Conservation (phyloP, 208 protist species). For the Leishmania arabica region DNA sequence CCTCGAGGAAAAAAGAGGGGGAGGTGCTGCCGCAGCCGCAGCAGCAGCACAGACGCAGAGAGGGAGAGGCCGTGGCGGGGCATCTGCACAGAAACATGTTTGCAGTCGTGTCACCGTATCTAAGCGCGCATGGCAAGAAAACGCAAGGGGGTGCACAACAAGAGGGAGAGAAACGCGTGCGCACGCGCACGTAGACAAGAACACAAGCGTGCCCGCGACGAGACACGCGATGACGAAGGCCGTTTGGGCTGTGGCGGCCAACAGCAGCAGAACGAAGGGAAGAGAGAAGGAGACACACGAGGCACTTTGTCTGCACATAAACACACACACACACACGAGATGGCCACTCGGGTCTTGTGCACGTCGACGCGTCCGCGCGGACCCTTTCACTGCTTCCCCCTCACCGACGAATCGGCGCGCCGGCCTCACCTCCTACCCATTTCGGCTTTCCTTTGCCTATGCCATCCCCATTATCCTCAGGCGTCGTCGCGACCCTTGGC, state of each 20-base stretch:
- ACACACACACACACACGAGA: slow-evolving; percentile 3
- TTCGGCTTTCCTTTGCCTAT: not conserved
- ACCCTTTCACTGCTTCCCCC: not conserved
- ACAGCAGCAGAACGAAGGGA: not conserved
- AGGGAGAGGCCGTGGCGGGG: not conserved
- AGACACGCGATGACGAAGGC: not conserved
- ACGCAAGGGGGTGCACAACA: not conserved
- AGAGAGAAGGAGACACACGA: not conserved
- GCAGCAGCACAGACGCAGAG: not conserved
- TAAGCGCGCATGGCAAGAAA: not conserved
- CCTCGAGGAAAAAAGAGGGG: not conserved
- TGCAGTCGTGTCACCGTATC: not conserved
- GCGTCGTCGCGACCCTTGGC: not conserved
- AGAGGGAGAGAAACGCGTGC: not conserved
- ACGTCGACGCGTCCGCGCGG: not conserved
- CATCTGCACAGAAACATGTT: not conserved
- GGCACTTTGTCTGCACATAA: not conserved
- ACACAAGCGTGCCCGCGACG: not conserved
- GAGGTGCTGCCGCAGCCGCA: not conserved
- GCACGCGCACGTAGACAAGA: not conserved
- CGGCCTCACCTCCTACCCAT: not conserved
- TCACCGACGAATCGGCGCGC: not conserved
- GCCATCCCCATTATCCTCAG: not conserved
- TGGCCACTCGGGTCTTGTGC: not conserved
- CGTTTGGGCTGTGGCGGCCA: not conserved